A percentile compares a stretch with the other conserved stretches of the same genome.
Conservation (phyloP, 2,329 filamentous ascomycete species). For the Cordyceps javanica region DNA sequence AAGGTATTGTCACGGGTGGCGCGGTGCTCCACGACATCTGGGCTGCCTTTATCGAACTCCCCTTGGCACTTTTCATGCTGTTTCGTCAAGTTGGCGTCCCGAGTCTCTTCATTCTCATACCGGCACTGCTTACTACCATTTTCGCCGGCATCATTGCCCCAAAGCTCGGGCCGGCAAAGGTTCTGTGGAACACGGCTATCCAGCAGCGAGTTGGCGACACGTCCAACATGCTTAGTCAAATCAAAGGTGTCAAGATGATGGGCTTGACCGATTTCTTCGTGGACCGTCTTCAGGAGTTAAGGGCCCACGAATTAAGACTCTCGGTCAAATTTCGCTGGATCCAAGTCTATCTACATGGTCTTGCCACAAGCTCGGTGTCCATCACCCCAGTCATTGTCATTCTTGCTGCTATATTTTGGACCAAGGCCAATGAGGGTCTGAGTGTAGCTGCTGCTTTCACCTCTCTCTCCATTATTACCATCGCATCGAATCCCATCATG, state of each 20-base stretch:
- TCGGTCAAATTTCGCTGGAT: slow-evolving; percentile 32
- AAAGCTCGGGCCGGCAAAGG: slow-evolving; percentile 26
- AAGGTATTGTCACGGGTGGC: slow-evolving; percentile 24
- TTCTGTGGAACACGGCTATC: slow-evolving; percentile 34
- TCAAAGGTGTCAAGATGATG: slow-evolving; percentile 40
- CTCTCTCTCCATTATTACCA: slow-evolving; percentile 28
- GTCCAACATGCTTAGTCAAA: slow-evolving; percentile 32
- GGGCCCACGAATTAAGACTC: slow-evolving; percentile 31
- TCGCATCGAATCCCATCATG: slow-evolving; percentile 27
- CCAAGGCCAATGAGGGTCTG: slow-evolving; percentile 22
- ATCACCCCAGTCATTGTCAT: slow-evolving; percentile 28
- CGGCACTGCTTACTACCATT: slow-evolving; percentile 19
- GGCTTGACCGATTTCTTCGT: slow-evolving; percentile 31
- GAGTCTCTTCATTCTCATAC: slow-evolving; percentile 23
- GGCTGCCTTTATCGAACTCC: slow-evolving; percentile 32
- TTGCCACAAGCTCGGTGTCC: slow-evolving; percentile 25
- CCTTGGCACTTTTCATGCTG: slow-evolving; percentile 30
- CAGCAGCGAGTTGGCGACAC: slow-evolving; percentile 34
- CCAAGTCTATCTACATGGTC: slow-evolving; percentile 25
- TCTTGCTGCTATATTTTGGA: slow-evolving; percentile 28
- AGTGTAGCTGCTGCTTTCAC: slow-evolving; percentile 31
- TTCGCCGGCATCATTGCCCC: slow-evolving; percentile 18
- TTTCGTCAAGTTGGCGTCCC: slow-evolving; percentile 28
- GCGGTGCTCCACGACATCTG: slow-evolving; percentile 30
- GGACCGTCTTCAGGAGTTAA: slow-evolving; percentile 27